These are phyloP conservation scores for Wickerhamomyces bisporus DNA, from an alignment of 805 yeast genomes.

Conservation along the genomic window DNA sequence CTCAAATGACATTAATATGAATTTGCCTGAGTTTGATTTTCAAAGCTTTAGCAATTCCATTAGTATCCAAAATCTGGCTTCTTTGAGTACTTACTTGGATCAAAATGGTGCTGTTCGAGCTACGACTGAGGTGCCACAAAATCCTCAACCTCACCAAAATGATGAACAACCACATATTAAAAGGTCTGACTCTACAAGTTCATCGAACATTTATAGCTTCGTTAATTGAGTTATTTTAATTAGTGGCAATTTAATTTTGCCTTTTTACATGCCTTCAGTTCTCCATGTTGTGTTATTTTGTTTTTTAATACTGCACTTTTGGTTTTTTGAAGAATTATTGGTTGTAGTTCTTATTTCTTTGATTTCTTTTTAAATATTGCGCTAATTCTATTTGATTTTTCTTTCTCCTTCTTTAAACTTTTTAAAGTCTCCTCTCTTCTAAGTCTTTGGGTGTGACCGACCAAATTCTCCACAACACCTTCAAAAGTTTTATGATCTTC, in stretches of 20 bases:
- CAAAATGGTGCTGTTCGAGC: neutral
- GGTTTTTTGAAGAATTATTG: neutral
- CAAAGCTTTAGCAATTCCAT: slow-evolving; percentile 19
- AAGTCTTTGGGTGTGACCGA: slow-evolving; percentile 83
- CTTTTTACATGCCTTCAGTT: slow-evolving; percentile 5
- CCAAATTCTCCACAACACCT: slow-evolving; percentile 80
- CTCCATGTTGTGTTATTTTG: slow-evolving; percentile 6
- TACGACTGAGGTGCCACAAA: neutral
- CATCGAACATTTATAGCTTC: slow-evolving; percentile 10
- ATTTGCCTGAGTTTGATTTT: slow-evolving; percentile 23
- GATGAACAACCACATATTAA: neutral
- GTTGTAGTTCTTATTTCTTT: neutral
- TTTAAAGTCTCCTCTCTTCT: slow-evolving; percentile 45
- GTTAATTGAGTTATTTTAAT: slow-evolving; percentile 2
- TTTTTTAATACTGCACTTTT: neutral
- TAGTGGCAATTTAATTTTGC: neutral
- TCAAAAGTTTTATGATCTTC: slow-evolving; percentile 76
- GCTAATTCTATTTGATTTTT: slow-evolving; percentile 13
- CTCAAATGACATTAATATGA: slow-evolving; percentile 19
- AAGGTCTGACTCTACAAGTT: neutral
- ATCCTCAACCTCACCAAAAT: neutral
- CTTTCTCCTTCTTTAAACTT: slow-evolving; percentile 28
- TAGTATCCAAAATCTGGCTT: slow-evolving; percentile 20
- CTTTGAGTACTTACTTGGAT: slow-evolving; percentile 17
- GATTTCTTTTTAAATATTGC: slow-evolving; percentile 3